Conservation (phyloP, 768 basidiomycete genomes). For the Rhodotorula graminis region DNA sequence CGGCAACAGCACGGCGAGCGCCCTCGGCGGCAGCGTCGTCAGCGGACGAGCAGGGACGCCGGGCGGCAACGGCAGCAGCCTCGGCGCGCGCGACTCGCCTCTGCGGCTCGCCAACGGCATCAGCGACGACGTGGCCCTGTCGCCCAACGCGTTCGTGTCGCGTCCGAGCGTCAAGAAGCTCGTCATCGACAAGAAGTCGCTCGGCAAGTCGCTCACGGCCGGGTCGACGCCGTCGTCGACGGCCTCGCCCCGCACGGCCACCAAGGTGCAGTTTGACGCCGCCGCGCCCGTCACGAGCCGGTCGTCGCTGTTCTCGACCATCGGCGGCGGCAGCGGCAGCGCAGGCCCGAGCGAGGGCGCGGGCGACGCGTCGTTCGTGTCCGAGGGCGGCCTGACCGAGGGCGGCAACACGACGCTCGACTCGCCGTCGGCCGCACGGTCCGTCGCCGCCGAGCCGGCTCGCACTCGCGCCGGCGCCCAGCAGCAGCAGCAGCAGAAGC, state of each 20-base stretch:
- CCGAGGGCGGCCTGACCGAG: slow-evolving; percentile 16
- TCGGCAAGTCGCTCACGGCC: neutral
- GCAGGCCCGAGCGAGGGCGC: neutral
- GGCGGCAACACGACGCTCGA: slow-evolving; percentile 26
- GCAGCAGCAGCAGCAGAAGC: neutral
- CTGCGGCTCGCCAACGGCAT: slow-evolving; percentile 31
- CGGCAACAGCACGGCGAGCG: neutral
- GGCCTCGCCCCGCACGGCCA: neutral
- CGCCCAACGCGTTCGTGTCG: slow-evolving; percentile 39
- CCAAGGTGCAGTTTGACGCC: slow-evolving; percentile 37
- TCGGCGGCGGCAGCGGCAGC: neutral
- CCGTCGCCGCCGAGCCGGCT: neutral
- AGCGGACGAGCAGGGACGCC: neutral
- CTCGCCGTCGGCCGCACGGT: slow-evolving; percentile 17
- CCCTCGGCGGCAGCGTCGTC: neutral
- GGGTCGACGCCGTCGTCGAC: neutral
- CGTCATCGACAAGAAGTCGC: slow-evolving; percentile 39
- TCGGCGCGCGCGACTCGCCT: slow-evolving; percentile 31
- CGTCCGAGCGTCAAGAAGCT: slow-evolving; percentile 44
- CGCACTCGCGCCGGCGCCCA: neutral
- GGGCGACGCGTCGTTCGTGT: slow-evolving; percentile 13
- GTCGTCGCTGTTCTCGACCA: slow-evolving; percentile 6
- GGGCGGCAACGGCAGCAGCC: neutral
- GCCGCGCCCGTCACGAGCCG: slow-evolving; percentile 25
- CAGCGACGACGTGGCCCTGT: slow-evolving; percentile 33